A percentile compares a stretch with the other conserved stretches of the same genome.
phyloP scores from a whole-genome alignment of 805 yeast genomes.

The Cyberlindnera bimundalis region DNA sequence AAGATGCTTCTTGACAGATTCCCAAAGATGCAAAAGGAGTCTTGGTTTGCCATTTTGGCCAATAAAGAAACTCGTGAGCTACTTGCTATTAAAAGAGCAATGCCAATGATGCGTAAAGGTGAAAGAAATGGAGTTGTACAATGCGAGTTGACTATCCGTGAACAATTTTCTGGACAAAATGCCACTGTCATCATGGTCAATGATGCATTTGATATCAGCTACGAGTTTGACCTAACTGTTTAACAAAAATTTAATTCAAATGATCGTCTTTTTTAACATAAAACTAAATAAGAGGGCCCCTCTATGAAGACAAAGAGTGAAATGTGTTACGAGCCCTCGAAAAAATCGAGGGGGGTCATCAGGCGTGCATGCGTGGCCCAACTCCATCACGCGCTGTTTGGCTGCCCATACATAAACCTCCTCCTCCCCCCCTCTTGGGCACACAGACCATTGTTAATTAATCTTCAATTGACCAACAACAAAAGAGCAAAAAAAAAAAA shows the following conservation, averaged over 20 bases:
- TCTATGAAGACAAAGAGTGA: too few relatives aligned
- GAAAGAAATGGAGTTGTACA: conserved; percentile 29
- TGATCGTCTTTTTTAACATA: too few relatives aligned
- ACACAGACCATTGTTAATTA: too few relatives aligned
- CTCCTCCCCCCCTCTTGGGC: neutral
- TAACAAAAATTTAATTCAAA: neutral
- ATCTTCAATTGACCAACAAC: neutral
- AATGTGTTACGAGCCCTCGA: conserved; percentile 1
- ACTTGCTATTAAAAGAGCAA: conserved; percentile 68
- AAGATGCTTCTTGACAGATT: conserved; percentile 73
- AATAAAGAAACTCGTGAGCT: conserved; percentile 52
- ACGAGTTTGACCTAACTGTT: conserved; percentile 29
- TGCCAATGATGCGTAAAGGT: conserved; percentile 42
- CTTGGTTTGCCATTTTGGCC: conserved; percentile 78
- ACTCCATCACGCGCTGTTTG: conserved; percentile 3
- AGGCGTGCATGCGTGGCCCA: neutral
- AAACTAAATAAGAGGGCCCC: too few relatives aligned
- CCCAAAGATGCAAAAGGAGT: conserved; percentile 88
- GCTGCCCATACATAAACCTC: neutral
- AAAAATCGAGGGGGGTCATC: neutral
- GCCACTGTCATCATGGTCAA: conserved; percentile 51
- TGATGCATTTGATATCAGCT: conserved; percentile 62
- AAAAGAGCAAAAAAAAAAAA: neutral
- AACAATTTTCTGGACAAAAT: conserved; percentile 42
- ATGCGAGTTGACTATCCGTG: conserved; percentile 49